phyloP scores from a whole-genome alignment of 148 eudicot species.

The Tetragonia tetragonoides region DNA sequence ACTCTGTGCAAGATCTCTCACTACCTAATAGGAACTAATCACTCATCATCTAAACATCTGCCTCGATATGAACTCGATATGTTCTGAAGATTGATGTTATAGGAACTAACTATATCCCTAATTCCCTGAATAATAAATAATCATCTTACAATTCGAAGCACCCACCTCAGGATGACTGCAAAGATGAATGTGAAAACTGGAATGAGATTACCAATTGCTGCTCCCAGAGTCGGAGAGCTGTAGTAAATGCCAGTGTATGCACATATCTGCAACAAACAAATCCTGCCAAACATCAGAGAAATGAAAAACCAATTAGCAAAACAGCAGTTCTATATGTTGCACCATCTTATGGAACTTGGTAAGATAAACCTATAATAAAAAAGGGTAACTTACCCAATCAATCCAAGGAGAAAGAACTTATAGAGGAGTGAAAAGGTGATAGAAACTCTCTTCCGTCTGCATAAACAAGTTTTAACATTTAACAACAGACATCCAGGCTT shows the following conservation, averaged over 20 bases:
- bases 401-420: constrained; percentile 53
- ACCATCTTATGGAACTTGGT: background rate
- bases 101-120: too few relatives aligned
- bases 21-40: too few relatives aligned
- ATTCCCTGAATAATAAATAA: background rate
- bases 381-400: constrained; percentile 43
- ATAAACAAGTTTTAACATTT: background rate
- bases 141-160: background rate
- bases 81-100: background rate
- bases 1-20: background rate
- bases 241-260: constrained; percentile 52
- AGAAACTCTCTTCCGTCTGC: constrained; percentile 46
- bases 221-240: constrained; percentile 67
- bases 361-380: background rate
- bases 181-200: constrained; percentile 67
- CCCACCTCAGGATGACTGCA: constrained; percentile 53
- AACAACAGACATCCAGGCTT: background rate
- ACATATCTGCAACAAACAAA: constrained; percentile 48
- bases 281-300: constrained; percentile 42
- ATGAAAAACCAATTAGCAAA: background rate
- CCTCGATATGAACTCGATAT: too few relatives aligned
- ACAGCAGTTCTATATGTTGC: background rate
- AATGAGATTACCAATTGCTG: constrained; percentile 64
- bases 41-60: background rate
- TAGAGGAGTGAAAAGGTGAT: constrained; percentile 47